Percentiles rank a stretch among this genome's conserved stretches.
Evolutionary conservation across 257 asterid species (phyloP).

Genomic region (Solanum medicagineum): DNA sequence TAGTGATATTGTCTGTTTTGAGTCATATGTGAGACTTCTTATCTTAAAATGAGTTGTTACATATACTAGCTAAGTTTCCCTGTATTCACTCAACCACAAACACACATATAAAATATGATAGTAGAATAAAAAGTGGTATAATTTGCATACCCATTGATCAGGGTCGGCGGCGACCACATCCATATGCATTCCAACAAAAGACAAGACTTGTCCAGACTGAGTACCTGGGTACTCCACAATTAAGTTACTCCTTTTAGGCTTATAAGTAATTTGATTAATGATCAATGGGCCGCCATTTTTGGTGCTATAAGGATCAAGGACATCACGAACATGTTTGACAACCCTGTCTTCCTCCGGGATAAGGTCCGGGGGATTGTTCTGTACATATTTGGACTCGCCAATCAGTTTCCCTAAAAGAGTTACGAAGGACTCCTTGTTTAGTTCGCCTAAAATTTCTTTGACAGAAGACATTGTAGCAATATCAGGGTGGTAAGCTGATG

Average conservation of each 20-base stretch:
- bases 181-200: slow-evolving; percentile 98
- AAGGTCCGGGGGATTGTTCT: slow-evolving; percentile 91
- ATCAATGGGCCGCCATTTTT: slow-evolving; percentile 75
- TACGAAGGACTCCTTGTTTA: slow-evolving; percentile 54
- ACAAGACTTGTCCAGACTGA: slow-evolving; percentile 50
- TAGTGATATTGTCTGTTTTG: too few species aligned
- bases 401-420: slow-evolving; percentile 59
- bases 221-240: slow-evolving; percentile 94
- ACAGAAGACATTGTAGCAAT: slow-evolving; percentile 27
- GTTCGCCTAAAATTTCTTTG: slow-evolving; percentile 43
- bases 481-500: neutral
- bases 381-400: slow-evolving; percentile 78
- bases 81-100: neutral
- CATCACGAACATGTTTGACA: slow-evolving; percentile 59
- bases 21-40: too few species aligned
- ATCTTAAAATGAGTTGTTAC: too few species aligned
- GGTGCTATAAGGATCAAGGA: slow-evolving; percentile 65
- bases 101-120: neutral
- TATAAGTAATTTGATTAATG: slow-evolving; percentile 63
- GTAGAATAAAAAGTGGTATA: neutral
- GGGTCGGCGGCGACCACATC: slow-evolving; percentile 92
- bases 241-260: slow-evolving; percentile 80
- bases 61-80: neutral
- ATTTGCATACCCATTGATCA: slow-evolving; percentile 57
- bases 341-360: slow-evolving; percentile 94